phyloP scores from a whole-genome alignment of 768 basidiomycete genomes.

The Lyophyllum semitale region DNA sequence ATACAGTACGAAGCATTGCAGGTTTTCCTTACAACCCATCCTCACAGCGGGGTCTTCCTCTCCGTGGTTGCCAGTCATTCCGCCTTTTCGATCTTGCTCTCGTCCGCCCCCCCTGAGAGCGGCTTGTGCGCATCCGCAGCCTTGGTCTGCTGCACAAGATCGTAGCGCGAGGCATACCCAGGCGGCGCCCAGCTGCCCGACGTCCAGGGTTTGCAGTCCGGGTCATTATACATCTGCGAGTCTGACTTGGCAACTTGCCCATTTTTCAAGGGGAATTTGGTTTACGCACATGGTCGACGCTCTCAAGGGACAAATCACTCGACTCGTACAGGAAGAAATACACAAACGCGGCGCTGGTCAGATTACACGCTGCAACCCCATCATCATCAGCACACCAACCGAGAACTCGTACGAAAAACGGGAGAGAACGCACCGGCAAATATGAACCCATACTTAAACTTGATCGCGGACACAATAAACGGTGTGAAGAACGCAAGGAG shows the following conservation, averaged over 20 bases:
- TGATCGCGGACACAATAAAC: slow-evolving; percentile 59
- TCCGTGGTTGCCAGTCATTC: not conserved
- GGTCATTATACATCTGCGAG: slow-evolving; percentile 63
- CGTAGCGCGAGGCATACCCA: slow-evolving; percentile 49
- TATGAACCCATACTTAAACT: slow-evolving; percentile 67
- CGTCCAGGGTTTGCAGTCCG: slow-evolving; percentile 67
- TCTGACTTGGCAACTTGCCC: not conserved
- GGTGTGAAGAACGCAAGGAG: slow-evolving; percentile 80
- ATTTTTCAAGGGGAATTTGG: not conserved
- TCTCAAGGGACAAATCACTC: slow-evolving; percentile 65
- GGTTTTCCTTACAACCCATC: too few relatives aligned
- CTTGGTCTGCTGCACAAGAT: slow-evolving; percentile 44
- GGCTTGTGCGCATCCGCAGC: slow-evolving; percentile 39
- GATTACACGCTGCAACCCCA: slow-evolving; percentile 53
- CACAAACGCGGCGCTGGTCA: slow-evolving; percentile 59
- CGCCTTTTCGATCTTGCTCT: slow-evolving; percentile 8
- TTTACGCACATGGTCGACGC: slow-evolving; percentile 54
- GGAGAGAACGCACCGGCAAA: slow-evolving; percentile 52
- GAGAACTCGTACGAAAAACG: not conserved
- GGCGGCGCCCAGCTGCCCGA: slow-evolving; percentile 60
- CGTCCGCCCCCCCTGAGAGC: not conserved
- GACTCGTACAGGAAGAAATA: slow-evolving; percentile 80
- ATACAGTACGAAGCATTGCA: too few relatives aligned
- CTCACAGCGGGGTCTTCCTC: not conserved
- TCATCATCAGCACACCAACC: not conserved